Percentiles rank a stretch among this genome's conserved stretches.
Conservation (phyloP, 176 grass and related monocot species). For the Poa annua region DNA sequence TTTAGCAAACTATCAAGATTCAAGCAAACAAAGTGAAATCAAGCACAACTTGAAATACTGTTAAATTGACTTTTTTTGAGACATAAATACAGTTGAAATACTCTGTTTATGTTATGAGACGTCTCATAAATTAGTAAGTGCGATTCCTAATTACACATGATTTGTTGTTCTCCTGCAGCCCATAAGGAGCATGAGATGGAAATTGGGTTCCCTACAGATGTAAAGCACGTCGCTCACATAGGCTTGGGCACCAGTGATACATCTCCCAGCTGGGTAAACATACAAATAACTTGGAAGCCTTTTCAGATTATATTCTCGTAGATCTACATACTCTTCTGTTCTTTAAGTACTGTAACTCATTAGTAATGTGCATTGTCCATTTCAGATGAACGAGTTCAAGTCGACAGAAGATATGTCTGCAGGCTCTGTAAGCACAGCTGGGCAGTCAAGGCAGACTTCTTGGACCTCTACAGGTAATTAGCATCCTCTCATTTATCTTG, state of each 20-base stretch:
- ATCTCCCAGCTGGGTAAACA: constrained; percentile 80
- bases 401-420: constrained; percentile 60
- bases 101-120: neutral
- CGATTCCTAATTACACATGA: neutral
- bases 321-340: neutral
- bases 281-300: constrained; percentile 24
- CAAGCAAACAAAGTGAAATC: neutral
- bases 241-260: constrained; percentile 62
- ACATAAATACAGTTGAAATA: neutral
- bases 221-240: constrained; percentile 93
- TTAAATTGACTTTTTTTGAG: neutral
- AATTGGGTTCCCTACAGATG: constrained; percentile 92
- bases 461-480: constrained; percentile 59
- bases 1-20: neutral
- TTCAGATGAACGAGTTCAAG: constrained; percentile 84
- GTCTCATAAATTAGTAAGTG: neutral
- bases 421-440: constrained; percentile 57
- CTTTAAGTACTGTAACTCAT: neutral
- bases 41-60: neutral
- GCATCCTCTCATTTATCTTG: neutral
- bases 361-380: neutral
- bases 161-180: constrained; percentile 46
- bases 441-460: constrained; percentile 63
- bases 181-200: constrained; percentile 93
- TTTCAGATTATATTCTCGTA: neutral